Base-by-base conservation (phyloP, 352 stramenopile species). In the Globisporangium polare region DNA sequence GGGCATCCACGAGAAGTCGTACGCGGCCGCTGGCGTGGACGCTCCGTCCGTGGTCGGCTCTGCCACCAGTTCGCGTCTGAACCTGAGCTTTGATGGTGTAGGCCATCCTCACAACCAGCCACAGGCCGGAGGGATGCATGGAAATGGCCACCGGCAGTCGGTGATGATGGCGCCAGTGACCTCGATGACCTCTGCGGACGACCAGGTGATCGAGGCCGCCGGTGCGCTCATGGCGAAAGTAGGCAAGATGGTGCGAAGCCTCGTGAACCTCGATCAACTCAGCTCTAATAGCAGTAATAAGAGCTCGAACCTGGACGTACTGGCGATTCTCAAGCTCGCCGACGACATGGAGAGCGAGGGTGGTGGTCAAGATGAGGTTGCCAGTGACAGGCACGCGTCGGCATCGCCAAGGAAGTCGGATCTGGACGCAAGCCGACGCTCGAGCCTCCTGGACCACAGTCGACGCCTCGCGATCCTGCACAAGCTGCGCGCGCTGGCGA, bases 191-290 rank as follows among this genome's bases (percentile, higher is more conserved):
- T 66, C 59, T 43, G 13, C 33, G 3, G 52, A 71, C 10, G 66
- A 68, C 5, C 42, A 66, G 8, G 39, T 68, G n/a, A 29, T 86
- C 17, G 73, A 78, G 17, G 76, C 78, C 0, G 72, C 83, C 55
- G 62, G 73, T 22, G 12, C 75, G 20, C 51, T 88, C 33, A 69
- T 90, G 35, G 59, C 66, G 13, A 87, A 88, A 53, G 53, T 88
- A 13, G 72, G 76, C 57, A 86, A 81, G 37, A 82, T 90, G 53
- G 74, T 90, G 47, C 78, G 78, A 22, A 82, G 66, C 22, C 71
- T 89, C n/a, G 75, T 70, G 24, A 69, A 73, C 13, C 61, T 90
- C 6, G 58, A 74, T 0, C 73, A 77, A 20, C 66, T 70, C 18
- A 60, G 15, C n/a, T n/a, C 22, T 2, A 27, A 24, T 6, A 13